phyloP scores from a whole-genome alignment of 495 filamentous ascomycete genomes.

The Bryoglossum gracile region DNA sequence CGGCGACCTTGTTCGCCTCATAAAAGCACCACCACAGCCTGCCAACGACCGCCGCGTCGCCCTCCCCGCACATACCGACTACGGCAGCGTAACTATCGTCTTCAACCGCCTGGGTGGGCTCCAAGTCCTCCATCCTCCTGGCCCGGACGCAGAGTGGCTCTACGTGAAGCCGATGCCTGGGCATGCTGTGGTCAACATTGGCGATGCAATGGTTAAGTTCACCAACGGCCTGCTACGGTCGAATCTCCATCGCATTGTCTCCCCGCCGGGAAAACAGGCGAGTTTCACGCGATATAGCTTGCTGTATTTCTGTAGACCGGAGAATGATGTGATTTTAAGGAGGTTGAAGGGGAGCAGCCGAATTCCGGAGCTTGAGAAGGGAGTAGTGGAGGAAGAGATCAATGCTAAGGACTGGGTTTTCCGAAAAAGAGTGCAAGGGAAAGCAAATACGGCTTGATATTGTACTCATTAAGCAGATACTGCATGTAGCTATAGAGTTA shows the following conservation, averaged over 20 bases:
- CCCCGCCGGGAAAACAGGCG: conserved; percentile 45
- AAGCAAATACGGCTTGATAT: too few relatives aligned
- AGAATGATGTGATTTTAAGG: conserved; percentile 45
- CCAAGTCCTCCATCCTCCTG: conserved; percentile 59
- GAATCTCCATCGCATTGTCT: conserved; percentile 54
- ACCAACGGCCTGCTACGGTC: conserved; percentile 48
- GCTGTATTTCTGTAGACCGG: conserved; percentile 55
- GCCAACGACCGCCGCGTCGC: conserved; percentile 30
- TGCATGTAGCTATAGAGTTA: too few relatives aligned
- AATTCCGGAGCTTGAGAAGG: conserved; percentile 16
- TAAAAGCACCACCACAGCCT: conserved; percentile 38
- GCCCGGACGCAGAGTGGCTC: conserved; percentile 38
- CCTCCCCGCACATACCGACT: conserved; percentile 74
- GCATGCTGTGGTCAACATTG: conserved; percentile 53
- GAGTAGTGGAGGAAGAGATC: background rate
- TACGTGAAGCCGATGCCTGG: conserved; percentile 51
- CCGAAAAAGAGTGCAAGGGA: too few relatives aligned
- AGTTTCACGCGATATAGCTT: conserved; percentile 45
- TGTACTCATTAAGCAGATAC: too few relatives aligned
- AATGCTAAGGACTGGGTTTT: too few relatives aligned
- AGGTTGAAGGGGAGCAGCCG: conserved; percentile 29
- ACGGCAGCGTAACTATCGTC: conserved; percentile 76
- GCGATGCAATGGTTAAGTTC: conserved; percentile 56
- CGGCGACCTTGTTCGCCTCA: conserved; percentile 52
- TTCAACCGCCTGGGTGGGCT: conserved; percentile 76